Conservation (phyloP, 1,139 yeast species). For the Candida smagusa region DNA sequence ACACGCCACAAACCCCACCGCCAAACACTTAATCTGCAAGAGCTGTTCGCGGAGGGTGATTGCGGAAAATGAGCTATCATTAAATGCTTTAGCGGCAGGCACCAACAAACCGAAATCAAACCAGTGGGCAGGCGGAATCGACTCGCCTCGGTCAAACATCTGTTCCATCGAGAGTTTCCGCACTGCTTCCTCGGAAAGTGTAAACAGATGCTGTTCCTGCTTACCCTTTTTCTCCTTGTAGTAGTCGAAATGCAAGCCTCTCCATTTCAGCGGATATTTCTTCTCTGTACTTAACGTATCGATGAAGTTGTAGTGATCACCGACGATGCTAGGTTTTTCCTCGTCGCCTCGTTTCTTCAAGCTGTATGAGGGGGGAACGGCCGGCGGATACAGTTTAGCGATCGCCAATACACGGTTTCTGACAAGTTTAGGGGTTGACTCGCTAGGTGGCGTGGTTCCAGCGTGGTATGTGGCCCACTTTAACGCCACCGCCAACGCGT, state of each 20-base stretch:
- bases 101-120: conserved; percentile 62
- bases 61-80: conserved; percentile 52
- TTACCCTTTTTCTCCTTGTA: conserved; percentile 23
- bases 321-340: conserved; percentile 25
- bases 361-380: conserved; percentile 41
- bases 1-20: conserved; percentile 56
- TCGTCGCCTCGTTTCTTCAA: conserved; percentile 14
- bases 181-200: conserved; percentile 46
- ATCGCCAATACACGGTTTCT: conserved; percentile 48
- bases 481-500: conserved; percentile 63
- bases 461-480: conserved; percentile 46
- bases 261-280: conserved; percentile 58
- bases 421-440: conserved; percentile 39
- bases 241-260: conserved; percentile 52
- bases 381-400: conserved; percentile 55
- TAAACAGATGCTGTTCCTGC: conserved; percentile 23
- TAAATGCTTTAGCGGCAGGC: conserved; percentile 70
- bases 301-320: conserved; percentile 52
- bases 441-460: background rate
- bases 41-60: conserved; percentile 56
- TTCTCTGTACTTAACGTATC: conserved; percentile 50
- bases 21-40: conserved; percentile 60
- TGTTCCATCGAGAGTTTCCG: conserved; percentile 55
- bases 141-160: conserved; percentile 59
- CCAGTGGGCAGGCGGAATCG: conserved; percentile 61